A percentile compares a stretch with the other conserved stretches of the same genome.
Evolutionary conservation across 768 basidiomycete species (phyloP).

Genomic region (Dioszegia aurantiaca): DNA sequence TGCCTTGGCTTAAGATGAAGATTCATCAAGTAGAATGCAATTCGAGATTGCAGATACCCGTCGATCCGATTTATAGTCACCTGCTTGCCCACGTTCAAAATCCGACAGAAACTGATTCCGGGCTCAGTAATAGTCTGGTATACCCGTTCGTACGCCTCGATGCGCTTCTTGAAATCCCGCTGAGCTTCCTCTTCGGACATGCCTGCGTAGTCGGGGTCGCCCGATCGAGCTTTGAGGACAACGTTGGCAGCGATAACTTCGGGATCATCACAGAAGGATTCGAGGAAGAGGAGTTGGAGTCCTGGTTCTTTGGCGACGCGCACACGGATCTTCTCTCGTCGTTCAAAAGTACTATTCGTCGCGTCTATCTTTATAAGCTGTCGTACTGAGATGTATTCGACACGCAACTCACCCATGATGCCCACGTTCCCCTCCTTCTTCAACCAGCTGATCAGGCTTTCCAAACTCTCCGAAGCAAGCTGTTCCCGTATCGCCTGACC

Average conservation of each 20-base stretch:
- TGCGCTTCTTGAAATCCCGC: conserved; percentile 83
- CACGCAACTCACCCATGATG: conserved; percentile 71
- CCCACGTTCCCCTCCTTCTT: conserved; percentile 89
- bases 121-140: conserved; percentile 95
- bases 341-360: conserved; percentile 79
- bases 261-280: conserved; percentile 91
- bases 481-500: conserved; percentile 74
- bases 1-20: conserved; percentile 92
- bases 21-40: conserved; percentile 98
- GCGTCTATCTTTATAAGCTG: conserved; percentile 65
- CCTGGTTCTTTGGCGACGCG: conserved; percentile 84
- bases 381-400: not conserved
- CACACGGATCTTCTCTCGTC: conserved; percentile 77
- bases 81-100: conserved; percentile 87
- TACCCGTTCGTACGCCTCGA: conserved; percentile 86
- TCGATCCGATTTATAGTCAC: conserved; percentile 79
- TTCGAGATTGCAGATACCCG: conserved; percentile 92
- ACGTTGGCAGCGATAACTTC: conserved; percentile 92
- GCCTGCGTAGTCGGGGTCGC: conserved; percentile 96
- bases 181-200: conserved; percentile 80
- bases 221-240: conserved; percentile 88
- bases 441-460: conserved; percentile 92
- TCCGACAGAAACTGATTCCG: conserved; percentile 81
- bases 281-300: conserved; percentile 85
- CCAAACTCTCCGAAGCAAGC: conserved; percentile 85